These are phyloP conservation scores for Carpinus viminea DNA, from an alignment of 306 rosid genomes.

Conservation along the genomic window DNA sequence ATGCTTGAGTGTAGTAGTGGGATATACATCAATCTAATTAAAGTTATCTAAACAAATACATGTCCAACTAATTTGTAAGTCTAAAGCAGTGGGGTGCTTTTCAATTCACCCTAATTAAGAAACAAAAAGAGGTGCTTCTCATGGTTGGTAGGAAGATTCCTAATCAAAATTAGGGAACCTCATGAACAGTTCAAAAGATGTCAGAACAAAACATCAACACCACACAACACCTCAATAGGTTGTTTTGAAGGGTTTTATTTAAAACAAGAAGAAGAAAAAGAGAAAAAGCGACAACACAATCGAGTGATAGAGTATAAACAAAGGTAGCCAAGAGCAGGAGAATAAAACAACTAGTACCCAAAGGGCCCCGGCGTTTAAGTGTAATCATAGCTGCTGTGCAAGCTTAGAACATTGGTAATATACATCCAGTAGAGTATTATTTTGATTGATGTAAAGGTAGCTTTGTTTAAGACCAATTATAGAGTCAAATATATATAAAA, in stretches of 20 bases:
- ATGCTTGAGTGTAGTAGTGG: no score
- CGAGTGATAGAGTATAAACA: not conserved
- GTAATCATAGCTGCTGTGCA: slow-evolving; percentile 27
- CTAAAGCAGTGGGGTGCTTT: not conserved
- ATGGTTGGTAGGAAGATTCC: not conserved
- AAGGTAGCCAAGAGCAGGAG: not conserved
- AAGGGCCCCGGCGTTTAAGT: not conserved
- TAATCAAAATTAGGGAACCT: not conserved
- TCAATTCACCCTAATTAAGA: not conserved
- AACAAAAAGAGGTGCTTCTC: not conserved
- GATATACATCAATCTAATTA: not conserved
- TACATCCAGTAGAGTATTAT: not conserved
- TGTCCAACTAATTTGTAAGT: not conserved
- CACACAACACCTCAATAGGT: not conserved
- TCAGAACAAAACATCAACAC: not conserved
- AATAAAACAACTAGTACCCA: slow-evolving; percentile 7
- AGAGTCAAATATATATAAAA: slow-evolving; percentile 9
- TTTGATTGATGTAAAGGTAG: not conserved
- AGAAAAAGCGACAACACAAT: not conserved
- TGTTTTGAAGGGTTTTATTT: not conserved
- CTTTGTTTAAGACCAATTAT: not conserved
- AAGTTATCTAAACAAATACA: not conserved
- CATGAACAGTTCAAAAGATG: slow-evolving; percentile 12
- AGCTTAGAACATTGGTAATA: slow-evolving; percentile 20
- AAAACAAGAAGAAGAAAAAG: not conserved